Evolutionary conservation across 2,329 filamentous ascomycete species (phyloP).

Genomic region (Trichoderma pleuroti): DNA sequence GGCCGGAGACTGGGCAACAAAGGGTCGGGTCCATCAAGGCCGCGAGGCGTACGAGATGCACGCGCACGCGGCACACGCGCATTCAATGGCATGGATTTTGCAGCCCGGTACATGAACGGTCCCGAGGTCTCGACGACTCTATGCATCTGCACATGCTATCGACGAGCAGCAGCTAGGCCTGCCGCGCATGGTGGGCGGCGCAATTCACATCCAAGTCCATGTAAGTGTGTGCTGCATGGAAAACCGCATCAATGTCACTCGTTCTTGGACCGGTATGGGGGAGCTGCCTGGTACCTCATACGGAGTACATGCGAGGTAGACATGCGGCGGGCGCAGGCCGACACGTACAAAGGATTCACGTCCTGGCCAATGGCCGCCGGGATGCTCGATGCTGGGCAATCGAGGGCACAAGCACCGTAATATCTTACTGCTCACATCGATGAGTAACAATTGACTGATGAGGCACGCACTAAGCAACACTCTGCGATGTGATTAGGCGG

Average conservation of each 20-base stretch:
- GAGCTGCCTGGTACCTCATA: too few species aligned
- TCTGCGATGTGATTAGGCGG: background rate
- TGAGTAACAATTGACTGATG: background rate
- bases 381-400: background rate
- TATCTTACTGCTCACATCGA: constrained; percentile 2
- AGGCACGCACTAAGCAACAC: background rate
- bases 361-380: background rate
- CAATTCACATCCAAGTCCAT: background rate
- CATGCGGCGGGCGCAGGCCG: background rate
- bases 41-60: background rate
- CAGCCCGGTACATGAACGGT: constrained; percentile 5
- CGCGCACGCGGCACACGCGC: background rate
- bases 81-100: background rate
- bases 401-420: background rate
- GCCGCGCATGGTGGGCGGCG: background rate
- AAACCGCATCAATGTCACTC: background rate
- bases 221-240: constrained; percentile 10
- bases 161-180: background rate
- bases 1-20: background rate
- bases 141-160: constrained; percentile 12
- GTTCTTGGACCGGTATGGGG: background rate
- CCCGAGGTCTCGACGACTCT: constrained; percentile 7
- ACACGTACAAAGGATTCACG: background rate
- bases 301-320: background rate
- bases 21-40: background rate